Conservation (phyloP, 83 land plant species). For the Thuja plicata region DNA sequence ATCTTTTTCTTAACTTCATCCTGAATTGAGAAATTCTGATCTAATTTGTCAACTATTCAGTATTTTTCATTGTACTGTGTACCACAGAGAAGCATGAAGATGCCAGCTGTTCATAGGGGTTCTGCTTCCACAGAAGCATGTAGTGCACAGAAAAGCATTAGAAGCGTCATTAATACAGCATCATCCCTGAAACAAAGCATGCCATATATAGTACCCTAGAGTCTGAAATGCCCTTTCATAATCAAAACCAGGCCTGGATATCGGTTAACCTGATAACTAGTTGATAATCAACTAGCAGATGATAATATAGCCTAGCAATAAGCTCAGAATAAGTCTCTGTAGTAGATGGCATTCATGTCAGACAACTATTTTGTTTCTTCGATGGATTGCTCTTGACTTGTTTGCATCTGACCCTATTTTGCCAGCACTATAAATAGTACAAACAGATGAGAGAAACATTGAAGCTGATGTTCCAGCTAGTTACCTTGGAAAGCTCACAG, state of each 20-base stretch:
- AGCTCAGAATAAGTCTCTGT: not conserved
- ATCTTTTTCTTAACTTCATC: not conserved
- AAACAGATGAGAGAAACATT: too few relatives aligned
- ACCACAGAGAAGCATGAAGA: not conserved
- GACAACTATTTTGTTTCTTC: not conserved
- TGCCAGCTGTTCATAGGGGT: not conserved
- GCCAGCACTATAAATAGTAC: too few relatives aligned
- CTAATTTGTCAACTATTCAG: not conserved
- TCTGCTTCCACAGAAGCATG: not conserved
- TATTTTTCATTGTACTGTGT: not conserved
- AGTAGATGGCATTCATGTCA: not conserved
- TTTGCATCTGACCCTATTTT: not conserved
- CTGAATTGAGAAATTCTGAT: not conserved
- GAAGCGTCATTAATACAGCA: not conserved
- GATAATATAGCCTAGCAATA: not conserved
- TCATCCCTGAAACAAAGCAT: not conserved
- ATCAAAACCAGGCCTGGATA: not conserved
- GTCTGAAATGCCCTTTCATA: not conserved
- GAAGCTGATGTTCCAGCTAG: too few relatives aligned
- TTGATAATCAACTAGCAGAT: not conserved
- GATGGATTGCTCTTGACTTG: not conserved
- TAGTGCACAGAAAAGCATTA: not conserved
- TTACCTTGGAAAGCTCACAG: too few relatives aligned
- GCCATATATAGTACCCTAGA: not conserved
- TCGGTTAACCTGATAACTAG: not conserved